Evolutionary conservation across 2,329 filamentous ascomycete species (phyloP), one percentile per base, ranked within the genome.

Genomic region (Tothia fuscella): DNA sequence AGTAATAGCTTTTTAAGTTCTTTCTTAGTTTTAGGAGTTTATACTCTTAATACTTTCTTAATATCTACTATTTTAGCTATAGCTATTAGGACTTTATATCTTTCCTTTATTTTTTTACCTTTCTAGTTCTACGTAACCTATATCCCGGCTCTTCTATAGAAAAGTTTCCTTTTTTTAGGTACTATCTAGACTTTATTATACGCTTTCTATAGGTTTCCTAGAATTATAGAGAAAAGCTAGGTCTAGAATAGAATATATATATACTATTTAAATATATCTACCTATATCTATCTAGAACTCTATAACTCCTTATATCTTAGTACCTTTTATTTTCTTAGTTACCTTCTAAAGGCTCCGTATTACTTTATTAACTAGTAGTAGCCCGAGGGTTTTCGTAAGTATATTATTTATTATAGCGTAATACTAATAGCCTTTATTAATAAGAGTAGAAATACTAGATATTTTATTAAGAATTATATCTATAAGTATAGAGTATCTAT

Each of bases 391-490:
- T 14, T 32, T 32, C 14, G 30, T 17, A 14, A 32, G 30, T 6
- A 5, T 17, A 6, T 14, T n/a, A n/a, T 32, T 14, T 6, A 32
- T 32, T 32, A 32, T 32, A 32, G 30, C 30, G 30, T 32, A 32
- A 14, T 32, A 32, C 30, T 32, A 6, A 32, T 32, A 32, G 30
- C 30, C 30, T 32, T 32, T 17, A 17, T 32, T 17, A 5, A 32
- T 32, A 6, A 32, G n/a, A 14, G 30, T n/a, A n/a, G 6, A 32
- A 29, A 29, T 29, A 29, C n/a, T 32, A 32, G n/a, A 14, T 32
- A 32, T 32, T 14, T 32, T 32, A 32, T 32, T 32, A 9, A 29
- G 26, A n/a, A 29, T n/a, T 29, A 29, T n/a, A n/a, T 29, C 26
- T 29, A 29, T 29, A 29, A 29, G n/a, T 29, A 29, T 29, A 29